Evolutionary conservation across 768 basidiomycete genomes (phyloP), one percentile per base, ranked within the genome.

Genomic region (Suillus clintonianus): DNA sequence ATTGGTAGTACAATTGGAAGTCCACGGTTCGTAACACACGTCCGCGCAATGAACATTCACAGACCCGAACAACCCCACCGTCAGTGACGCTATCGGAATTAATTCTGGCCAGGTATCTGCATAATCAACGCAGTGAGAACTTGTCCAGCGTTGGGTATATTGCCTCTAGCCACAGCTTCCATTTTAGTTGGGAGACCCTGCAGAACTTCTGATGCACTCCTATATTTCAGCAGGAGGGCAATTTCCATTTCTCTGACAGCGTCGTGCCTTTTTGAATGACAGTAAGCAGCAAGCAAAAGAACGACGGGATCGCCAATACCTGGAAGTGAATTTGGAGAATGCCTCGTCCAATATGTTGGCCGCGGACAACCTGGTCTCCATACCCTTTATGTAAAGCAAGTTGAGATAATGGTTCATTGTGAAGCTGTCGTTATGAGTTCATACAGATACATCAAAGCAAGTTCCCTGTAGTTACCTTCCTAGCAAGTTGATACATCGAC

Each of bases 401-500:
- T 34, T 17, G 56, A 42, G 59, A 48, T 24, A 66, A 47, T 14
- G 15, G 1, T 13, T 60, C 41, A 36, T 60, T 50, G 17, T 50
- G 47, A 8, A 65, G 43, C 65, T 59, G 54, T 19, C 24, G 4
- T 36, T 50, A 15, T 27, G 27, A 30, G n/a, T 47, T 56, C 37
- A 39, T 41, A 37, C 4, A 27, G 13, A 37, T n/a, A 32, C 36
- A 17, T 27, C 37, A 50, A 37, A 11, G 13, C 6, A 22, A 15
- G 19, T 34, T 48, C 19, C 32, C n/a, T 34, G 4, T n/a, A 36
- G 59, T 48, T 42, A 69, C 70, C 63, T 67, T 67, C 24, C 59
- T 64, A 11, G 70, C 71, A 14, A 72, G 42, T 22, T 69, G 71
- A 60, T 70, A 72, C 71, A 72, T 70, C 5, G 71, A 72, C 47